These are phyloP conservation scores for Pelargonium myrrhifolium DNA, from an alignment of 441 rosid genomes.

Conservation along the genomic window DNA sequence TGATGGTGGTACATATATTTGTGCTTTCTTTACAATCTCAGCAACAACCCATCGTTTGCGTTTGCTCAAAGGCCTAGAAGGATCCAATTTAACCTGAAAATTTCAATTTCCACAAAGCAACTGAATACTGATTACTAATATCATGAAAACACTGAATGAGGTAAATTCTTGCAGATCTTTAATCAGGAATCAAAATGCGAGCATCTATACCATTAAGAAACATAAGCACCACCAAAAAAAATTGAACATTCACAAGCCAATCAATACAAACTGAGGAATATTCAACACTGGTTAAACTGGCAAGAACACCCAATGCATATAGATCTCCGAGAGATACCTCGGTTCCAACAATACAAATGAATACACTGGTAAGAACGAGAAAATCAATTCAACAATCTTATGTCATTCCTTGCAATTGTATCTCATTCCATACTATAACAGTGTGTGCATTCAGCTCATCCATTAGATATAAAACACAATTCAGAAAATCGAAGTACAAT, in stretches of 20 bases:
- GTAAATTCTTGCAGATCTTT: background rate
- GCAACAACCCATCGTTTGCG: constrained; percentile 53
- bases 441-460: background rate
- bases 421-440: background rate
- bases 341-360: background rate
- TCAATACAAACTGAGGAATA: too few species aligned
- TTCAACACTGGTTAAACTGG: too few species aligned
- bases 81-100: constrained; percentile 69
- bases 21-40: constrained; percentile 48
- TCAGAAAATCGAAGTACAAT: background rate
- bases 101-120: background rate
- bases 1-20: constrained; percentile 55
- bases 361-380: too few species aligned
- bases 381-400: too few species aligned
- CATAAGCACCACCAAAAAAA: background rate
- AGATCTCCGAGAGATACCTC: too few species aligned
- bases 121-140: background rate
- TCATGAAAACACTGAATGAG: background rate
- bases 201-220: background rate
- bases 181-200: background rate
- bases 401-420: too few species aligned
- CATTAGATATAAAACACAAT: background rate
- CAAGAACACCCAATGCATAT: too few species aligned
- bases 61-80: constrained; percentile 85
- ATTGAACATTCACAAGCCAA: background rate